These are phyloP conservation scores for Nannochloris sp. DNA, from an alignment of 139 green algal species.

Conservation along the genomic window DNA sequence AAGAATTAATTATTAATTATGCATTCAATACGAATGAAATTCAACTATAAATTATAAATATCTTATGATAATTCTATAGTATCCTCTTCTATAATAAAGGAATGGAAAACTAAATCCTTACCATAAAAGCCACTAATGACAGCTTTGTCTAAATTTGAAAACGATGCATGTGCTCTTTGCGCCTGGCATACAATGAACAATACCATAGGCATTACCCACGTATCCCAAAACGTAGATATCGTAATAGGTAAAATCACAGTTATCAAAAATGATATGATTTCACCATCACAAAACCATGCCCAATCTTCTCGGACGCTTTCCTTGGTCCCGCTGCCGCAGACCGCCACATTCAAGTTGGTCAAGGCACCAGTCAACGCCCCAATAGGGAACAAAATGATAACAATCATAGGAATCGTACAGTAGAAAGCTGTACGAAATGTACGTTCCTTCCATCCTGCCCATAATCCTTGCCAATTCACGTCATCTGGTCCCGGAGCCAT, in stretches of 20 bases:
- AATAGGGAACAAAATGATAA: slow-evolving; percentile 3
- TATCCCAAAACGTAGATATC: slow-evolving; percentile 3
- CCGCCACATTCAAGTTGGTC: background rate
- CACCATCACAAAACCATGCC: background rate
- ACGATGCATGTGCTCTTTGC: background rate
- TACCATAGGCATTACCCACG: background rate
- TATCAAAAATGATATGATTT: background rate
- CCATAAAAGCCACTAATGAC: background rate
- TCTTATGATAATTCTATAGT: no score
- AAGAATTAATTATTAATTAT: no score
- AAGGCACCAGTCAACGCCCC: slow-evolving; percentile 1
- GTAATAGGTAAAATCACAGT: background rate
- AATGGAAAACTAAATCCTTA: background rate
- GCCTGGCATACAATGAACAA: background rate
- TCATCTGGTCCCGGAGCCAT: background rate
- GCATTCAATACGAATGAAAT: no score
- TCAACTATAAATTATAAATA: no score
- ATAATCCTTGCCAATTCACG: background rate
- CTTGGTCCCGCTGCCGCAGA: background rate
- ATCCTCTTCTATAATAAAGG: no score
- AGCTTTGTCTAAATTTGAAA: background rate
- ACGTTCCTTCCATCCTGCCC: no score
- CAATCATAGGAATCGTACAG: no score
- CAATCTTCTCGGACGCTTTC: background rate
- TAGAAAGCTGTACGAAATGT: background rate